Evolutionary conservation across 495 filamentous ascomycete species (phyloP), one percentile per base, ranked within the genome.

Genomic region (Trichoderma gamsii): DNA sequence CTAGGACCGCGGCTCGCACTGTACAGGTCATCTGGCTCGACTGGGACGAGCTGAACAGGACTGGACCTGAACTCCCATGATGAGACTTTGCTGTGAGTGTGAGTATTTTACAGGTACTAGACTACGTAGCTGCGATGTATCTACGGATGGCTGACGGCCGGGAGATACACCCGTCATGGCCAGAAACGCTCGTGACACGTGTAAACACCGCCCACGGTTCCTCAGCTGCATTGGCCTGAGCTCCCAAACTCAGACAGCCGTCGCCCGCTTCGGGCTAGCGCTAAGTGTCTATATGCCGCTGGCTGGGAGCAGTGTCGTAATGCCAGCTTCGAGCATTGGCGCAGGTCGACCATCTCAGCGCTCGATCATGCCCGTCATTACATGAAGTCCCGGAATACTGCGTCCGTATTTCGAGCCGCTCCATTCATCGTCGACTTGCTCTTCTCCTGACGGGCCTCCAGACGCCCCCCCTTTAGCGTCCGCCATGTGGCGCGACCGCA

Each of bases 401-500:
- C 56, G 2, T 61, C 27, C 56, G 16, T 13, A 61, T 15, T 15
- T 25, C 56, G 13, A 61, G 56, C 4, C 27, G 18, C 56, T 61
- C 27, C 23, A 32, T 32, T 32, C 56, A 61, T 16, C 56, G 12
- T 61, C 16, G 12, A 16, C 25, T 25, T 25, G 12, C 11, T 61
- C 3, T 7, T 25, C 12, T 32, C 56, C 56, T 61, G 56, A 61
- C 56, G 35, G 56, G 56, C 56, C 56, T 1, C 27, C 12, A 61
- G 56, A 61, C 67, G 32, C 32, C 27, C 68, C 46, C 77, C 73
- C 74, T 38, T 38, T 38, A 70, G 80, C 78, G 80, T 81, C 82
- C 86, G 87, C 83, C 73, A 94, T 96, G 90, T 97, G 92, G 91
- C 92, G 95, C 82, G 95, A 99, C 85, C 88, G 95, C 80, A 99